Conservation (phyloP, 768 basidiomycete genomes). For the Austroboletus eburneus region DNA sequence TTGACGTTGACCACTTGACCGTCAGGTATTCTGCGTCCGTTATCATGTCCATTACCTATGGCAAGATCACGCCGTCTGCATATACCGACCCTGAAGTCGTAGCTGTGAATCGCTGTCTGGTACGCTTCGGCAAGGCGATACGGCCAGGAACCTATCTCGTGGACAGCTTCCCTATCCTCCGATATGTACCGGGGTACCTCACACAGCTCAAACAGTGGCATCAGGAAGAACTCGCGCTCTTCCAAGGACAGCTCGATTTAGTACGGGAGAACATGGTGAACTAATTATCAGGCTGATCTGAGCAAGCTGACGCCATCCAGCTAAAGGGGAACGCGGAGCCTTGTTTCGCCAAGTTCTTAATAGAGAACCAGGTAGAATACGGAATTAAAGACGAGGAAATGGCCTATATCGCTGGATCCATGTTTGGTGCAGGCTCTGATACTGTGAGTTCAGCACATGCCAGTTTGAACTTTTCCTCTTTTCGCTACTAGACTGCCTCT, state of each 20-base stretch:
- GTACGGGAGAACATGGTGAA: constrained; percentile 30
- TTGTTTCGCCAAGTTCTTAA: constrained; percentile 35
- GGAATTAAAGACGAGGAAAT: constrained; percentile 33
- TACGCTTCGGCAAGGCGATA: constrained; percentile 26
- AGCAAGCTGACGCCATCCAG: constrained; percentile 14
- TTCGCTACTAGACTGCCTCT: constrained; percentile 31
- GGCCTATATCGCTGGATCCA: constrained; percentile 37
- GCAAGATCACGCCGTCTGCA: constrained; percentile 36
- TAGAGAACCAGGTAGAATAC: constrained; percentile 34
- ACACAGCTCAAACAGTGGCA: constrained; percentile 52
- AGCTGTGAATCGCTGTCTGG: constrained; percentile 23
- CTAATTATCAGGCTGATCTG: background rate
- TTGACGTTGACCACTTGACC: background rate
- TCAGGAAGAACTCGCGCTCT: constrained; percentile 35
- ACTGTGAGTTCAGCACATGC: constrained; percentile 26
- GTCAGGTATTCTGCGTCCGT: constrained; percentile 37
- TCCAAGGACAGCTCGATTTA: constrained; percentile 25
- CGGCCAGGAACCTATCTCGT: constrained; percentile 24
- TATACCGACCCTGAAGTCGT: constrained; percentile 35
- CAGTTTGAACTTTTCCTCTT: background rate
- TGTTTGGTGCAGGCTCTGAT: constrained; percentile 42
- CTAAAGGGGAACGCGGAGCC: constrained; percentile 19
- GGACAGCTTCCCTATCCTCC: constrained; percentile 21
- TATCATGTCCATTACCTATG: constrained; percentile 37
- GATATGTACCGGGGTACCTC: constrained; percentile 34